Conservation (phyloP, 2,329 filamentous ascomycete genomes). For the Monilinia fructigena region DNA sequence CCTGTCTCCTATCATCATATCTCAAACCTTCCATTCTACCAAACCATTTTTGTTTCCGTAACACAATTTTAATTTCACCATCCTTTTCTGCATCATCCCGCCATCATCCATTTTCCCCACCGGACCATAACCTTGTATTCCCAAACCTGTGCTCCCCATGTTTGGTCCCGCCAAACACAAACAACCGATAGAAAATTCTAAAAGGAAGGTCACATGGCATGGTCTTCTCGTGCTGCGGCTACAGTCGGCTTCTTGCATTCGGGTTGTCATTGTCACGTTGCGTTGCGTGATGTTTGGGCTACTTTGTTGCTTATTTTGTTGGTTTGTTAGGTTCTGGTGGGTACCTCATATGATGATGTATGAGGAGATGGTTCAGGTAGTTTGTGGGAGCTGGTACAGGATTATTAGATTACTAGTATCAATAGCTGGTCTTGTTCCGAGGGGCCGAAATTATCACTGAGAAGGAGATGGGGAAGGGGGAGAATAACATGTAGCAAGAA, state of each 20-base stretch:
- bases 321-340: background rate
- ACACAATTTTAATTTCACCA: background rate
- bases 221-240: conserved; percentile 18
- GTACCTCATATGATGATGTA: too few species aligned
- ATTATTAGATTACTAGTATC: background rate
- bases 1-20: background rate
- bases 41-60: background rate
- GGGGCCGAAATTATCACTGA: background rate
- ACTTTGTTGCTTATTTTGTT: too few species aligned
- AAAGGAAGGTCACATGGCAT: conserved; percentile 19
- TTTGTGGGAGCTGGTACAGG: background rate
- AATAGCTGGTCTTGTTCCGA: background rate
- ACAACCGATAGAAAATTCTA: background rate
- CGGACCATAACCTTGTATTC: background rate
- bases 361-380: background rate
- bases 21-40: background rate
- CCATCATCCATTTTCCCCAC: conserved; percentile 15
- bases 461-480: background rate
- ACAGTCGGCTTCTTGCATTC: background rate
- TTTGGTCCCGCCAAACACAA: background rate
- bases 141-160: background rate
- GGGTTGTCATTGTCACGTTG: background rate
- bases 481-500: too few species aligned
- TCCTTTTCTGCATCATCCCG: conserved; percentile 11
- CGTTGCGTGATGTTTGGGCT: background rate